Percentiles rank a stretch among this genome's conserved stretches.
Conservation (phyloP, 2,329 filamentous ascomycete genomes). For the Aspergillus flavus region DNA sequence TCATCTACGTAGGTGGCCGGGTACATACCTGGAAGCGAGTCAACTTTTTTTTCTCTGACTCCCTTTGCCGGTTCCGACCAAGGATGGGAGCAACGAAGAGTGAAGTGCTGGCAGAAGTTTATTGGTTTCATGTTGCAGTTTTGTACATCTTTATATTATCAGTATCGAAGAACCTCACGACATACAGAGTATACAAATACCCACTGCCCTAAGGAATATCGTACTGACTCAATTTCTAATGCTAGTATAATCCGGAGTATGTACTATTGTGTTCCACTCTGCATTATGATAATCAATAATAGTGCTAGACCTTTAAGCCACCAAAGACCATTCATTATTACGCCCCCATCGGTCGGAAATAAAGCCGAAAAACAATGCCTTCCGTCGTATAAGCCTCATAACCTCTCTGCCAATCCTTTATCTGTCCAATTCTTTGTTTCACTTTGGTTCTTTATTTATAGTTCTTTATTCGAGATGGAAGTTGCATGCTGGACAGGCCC, state of each 20-base stretch:
- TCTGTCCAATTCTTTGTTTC: background rate
- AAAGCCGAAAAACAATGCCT: slow-evolving; percentile 1
- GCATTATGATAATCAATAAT: background rate
- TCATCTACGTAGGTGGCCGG: background rate
- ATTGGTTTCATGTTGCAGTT: background rate
- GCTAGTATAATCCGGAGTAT: background rate
- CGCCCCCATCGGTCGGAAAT: slow-evolving; percentile 4
- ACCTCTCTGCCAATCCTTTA: background rate
- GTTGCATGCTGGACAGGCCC: background rate
- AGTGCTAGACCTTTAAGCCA: background rate
- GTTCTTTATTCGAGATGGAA: background rate
- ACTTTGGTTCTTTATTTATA: background rate
- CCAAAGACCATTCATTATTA: background rate
- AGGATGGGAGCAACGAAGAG: background rate
- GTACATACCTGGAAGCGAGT: background rate
- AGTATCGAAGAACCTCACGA: background rate
- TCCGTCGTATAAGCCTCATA: background rate
- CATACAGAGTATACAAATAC: background rate
- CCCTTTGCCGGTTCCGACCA: background rate
- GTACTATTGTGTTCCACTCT: too few species aligned
- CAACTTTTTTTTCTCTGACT: background rate
- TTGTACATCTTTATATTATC: background rate
- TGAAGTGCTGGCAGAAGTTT: background rate
- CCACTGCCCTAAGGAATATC: background rate
- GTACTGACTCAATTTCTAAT: background rate